phyloP scores from a whole-genome alignment of 148 eudicot genomes.

The Camellia sinensis region DNA sequence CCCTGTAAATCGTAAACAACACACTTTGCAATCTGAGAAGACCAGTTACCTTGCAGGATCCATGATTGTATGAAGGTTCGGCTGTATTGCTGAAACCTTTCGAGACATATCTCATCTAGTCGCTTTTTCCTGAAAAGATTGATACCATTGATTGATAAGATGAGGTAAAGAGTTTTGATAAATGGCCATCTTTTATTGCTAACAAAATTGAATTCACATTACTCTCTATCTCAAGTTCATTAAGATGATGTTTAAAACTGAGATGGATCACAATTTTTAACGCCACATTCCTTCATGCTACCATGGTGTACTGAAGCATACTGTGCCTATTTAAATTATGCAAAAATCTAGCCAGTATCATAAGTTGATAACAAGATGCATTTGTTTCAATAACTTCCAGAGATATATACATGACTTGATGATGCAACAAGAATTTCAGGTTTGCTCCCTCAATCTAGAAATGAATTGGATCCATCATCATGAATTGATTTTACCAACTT shows the following conservation, averaged over 20 bases:
- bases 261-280: background rate
- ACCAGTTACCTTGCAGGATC: slow-evolving; percentile 75
- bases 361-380: slow-evolving; percentile 4
- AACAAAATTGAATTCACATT: background rate
- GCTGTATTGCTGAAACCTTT: slow-evolving; percentile 89
- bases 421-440: background rate
- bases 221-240: background rate
- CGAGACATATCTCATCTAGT: slow-evolving; percentile 89
- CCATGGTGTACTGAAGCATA: background rate
- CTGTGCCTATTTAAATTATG: background rate
- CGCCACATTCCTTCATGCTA: slow-evolving; percentile 4
- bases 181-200: background rate
- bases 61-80: slow-evolving; percentile 87
- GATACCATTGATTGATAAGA: background rate
- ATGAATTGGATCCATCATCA: background rate
- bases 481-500: background rate
- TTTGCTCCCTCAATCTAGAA: slow-evolving; percentile 1
- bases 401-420: background rate
- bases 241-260: background rate
- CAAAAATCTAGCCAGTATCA: background rate
- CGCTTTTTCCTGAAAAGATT: slow-evolving; percentile 70
- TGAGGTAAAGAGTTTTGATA: background rate
- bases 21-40: background rate
- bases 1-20: background rate
- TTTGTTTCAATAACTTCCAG: background rate